Percentiles rank a stretch among this genome's conserved stretches.
phyloP scores from a whole-genome alignment of 2,329 filamentous ascomycete species.

The Colletotrichum ledebouriae region DNA sequence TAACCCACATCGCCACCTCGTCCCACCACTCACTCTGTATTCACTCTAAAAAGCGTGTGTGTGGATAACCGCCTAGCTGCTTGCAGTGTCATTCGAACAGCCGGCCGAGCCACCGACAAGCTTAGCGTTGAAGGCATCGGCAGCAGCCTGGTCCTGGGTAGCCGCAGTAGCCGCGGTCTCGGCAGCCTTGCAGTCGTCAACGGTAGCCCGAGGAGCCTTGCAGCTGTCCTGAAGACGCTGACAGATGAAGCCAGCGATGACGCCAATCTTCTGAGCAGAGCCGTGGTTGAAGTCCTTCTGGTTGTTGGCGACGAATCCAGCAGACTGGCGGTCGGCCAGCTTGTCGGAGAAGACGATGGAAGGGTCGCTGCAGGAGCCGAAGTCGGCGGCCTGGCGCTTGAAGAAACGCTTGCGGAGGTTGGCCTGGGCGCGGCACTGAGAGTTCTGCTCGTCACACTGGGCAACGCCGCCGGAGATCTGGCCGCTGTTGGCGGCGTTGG shows the following conservation, averaged over 20 bases:
- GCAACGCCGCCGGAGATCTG: constrained; percentile 51
- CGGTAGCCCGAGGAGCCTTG: constrained; percentile 41
- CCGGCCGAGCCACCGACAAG: constrained; percentile 34
- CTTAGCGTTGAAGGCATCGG: constrained; percentile 46
- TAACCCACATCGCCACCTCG: not conserved
- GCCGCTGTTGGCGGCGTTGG: constrained; percentile 62
- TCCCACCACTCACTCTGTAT: not conserved
- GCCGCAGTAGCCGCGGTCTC: constrained; percentile 41
- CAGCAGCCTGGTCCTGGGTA: constrained; percentile 46
- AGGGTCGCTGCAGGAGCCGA: constrained; percentile 62
- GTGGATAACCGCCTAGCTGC: not conserved
- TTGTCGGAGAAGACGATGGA: constrained; percentile 63
- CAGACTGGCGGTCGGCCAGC: constrained; percentile 61
- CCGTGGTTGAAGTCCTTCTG: constrained; percentile 64
- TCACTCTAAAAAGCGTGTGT: not conserved
- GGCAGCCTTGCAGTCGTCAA: constrained; percentile 38
- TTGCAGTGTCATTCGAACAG: constrained; percentile 12
- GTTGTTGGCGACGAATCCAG: constrained; percentile 56
- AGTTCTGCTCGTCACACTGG: constrained; percentile 60
- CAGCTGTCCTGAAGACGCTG: constrained; percentile 53
- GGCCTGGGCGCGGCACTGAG: constrained; percentile 51
- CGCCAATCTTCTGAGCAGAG: constrained; percentile 55
- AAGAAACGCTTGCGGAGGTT: constrained; percentile 43
- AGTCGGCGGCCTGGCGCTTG: constrained; percentile 49
- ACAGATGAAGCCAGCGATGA: constrained; percentile 64